Evolutionary conservation across 202 grass and related monocot species (phyloP), one percentile per base, ranked within the genome.

Genomic region (Eragrostis tef): DNA sequence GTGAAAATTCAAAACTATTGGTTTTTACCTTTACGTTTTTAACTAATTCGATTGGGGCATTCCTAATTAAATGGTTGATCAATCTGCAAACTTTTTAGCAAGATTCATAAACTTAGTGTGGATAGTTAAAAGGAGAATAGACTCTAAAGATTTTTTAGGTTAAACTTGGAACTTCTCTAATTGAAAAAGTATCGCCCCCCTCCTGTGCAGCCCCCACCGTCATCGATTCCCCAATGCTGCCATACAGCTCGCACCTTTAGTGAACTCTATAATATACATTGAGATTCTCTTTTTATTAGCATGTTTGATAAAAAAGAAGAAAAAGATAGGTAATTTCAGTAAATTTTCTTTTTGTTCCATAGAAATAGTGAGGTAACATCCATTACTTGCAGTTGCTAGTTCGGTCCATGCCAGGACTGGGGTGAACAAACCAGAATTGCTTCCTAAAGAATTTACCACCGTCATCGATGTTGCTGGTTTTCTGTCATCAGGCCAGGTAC

Each of bases 401-500:
- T 70, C 47, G 19, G 92, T 80, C n/a, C 78, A 88, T 81, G 92
- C 94, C 0, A 93, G 92, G 73, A 81, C 89, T 82, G 94, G 94
- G 58, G 94, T 98, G 21, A 93, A 94, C 75, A 98, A 90, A 70
- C 94, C 94, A 22, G 92, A 94, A 79, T 74, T 94, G 75, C 94
- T 98, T 54, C 94, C 92, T 6, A 91, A 93, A 80, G 94, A 98
- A 87, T 98, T 93, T 80, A 89, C 86, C 43, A 86, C 94, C 10
- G 94, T 98, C 69, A 98, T 98, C 46, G 92, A 98, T 86, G 92
- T 94, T 26, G 90, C 94, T 41, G 94, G 92, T 71, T 98, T 98
- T 81, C 94, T 98, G 77, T 98, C 92, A 47, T 62, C 90, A 39
- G 92, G 94, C 45, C 94, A 98, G 94, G 94, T 97, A 84, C 43